Base-by-base conservation (phyloP, 192 early-diverging fungal species). In the Linnemannia elongata region DNA sequence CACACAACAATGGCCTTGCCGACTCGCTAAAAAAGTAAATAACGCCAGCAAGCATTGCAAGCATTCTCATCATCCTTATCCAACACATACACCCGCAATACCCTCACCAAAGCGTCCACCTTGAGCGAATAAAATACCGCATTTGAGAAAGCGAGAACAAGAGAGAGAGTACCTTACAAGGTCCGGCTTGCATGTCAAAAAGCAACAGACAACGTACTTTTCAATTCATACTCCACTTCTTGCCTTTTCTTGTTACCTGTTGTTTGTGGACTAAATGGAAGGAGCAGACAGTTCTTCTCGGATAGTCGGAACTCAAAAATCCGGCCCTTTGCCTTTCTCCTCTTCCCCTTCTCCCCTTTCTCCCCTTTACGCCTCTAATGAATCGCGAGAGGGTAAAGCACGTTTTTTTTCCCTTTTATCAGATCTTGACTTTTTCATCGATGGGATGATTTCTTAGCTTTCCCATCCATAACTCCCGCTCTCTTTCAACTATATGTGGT, bases 231-330 rank as follows among this genome's bases (percentile, higher is more conserved):
- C 60, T 66, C 60, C 60, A 27, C 27, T 66, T 27, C 4, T 30
- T 66, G 7, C 12, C 27, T 33, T 33, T 63, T 12, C 60, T 30
- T 33, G 60, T 63, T 33, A 30, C 60, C 60, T 9, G 30, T 3
- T 0, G 3, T 33, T 33, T 15, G 27, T 66, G 17, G 49, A 49
- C 13, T 10, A 17, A 49, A 39, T 39, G 3, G 38, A 52, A 52
- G 18, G 22, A 52, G 49, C 3, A 5, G 22, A 8, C 12, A 4
- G 30, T 15, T 66, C n/a, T 12, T 66, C 24, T 66, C 60, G 60
- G 60, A 66, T 66, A 8, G 30, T 66, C 60, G 60, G 60, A 66
- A 66, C 60, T 66, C 60, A 66, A 66, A 66, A 66, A 66, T 12
- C 60, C 60, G 60, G 30, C 27, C 60, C 7, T 22, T 57, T 57